A percentile compares a stretch with the other conserved stretches of the same genome.
phyloP scores from a whole-genome alignment of 1,284 basidiomycete genomes.

The Irpex rosettiformis region DNA sequence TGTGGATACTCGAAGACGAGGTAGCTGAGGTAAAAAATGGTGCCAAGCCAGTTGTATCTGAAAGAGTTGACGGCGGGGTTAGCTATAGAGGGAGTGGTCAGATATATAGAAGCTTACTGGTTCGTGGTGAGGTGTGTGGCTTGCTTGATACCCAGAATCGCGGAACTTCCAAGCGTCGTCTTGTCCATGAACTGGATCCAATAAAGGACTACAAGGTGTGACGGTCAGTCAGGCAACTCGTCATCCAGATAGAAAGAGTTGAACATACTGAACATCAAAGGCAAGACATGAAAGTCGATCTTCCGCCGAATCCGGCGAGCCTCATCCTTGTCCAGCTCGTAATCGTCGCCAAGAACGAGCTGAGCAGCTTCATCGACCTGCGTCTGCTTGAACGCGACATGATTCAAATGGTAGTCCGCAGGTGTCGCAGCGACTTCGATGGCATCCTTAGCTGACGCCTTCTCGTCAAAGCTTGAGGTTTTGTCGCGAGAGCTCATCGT shows the following conservation, averaged over 20 bases:
- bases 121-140: conserved; percentile 29
- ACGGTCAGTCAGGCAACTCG: background rate
- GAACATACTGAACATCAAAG: conserved; percentile 66
- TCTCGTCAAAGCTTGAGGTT: background rate
- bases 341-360: conserved; percentile 39
- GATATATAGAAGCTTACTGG: conserved; percentile 18
- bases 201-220: conserved; percentile 43
- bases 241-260: background rate
- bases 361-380: conserved; percentile 56
- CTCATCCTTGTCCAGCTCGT: conserved; percentile 46
- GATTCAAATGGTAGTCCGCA: conserved; percentile 3
- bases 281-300: conserved; percentile 63
- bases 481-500: background rate
- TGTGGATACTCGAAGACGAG: conserved; percentile 71
- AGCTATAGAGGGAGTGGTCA: background rate
- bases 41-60: conserved; percentile 50
- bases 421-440: background rate
- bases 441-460: background rate
- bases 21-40: conserved; percentile 68
- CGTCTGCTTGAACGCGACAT: conserved; percentile 15
- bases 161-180: conserved; percentile 63
- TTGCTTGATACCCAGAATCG: conserved; percentile 62
- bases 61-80: background rate
- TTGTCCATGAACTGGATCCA: conserved; percentile 75
- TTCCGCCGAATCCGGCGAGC: conserved; percentile 52